Evolutionary conservation across 495 filamentous ascomycete genomes (phyloP).

Genomic region (Trichoderma gamsii): DNA sequence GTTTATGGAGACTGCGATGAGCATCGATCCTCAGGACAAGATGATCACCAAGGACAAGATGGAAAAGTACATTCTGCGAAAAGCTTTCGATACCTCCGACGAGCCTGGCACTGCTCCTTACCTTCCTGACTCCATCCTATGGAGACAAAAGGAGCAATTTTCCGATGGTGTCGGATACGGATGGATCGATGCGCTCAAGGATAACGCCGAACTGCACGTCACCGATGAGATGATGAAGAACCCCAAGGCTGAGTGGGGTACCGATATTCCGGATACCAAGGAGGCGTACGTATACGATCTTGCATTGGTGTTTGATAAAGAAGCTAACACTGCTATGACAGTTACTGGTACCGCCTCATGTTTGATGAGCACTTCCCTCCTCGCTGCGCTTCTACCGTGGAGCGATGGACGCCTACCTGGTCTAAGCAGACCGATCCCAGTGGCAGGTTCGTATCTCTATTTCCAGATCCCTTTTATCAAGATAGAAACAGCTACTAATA

Average conservation of each 20-base stretch:
- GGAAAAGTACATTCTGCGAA: slow-evolving; percentile 95
- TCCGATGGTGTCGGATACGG: slow-evolving; percentile 97
- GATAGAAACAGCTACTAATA: slow-evolving; percentile 17
- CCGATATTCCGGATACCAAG: slow-evolving; percentile 87
- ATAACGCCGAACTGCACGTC: slow-evolving; percentile 78
- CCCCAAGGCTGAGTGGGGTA: slow-evolving; percentile 91
- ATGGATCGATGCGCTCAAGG: slow-evolving; percentile 97
- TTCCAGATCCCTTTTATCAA: background rate
- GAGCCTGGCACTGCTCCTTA: slow-evolving; percentile 74
- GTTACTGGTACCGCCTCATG: slow-evolving; percentile 96
- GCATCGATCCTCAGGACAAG: slow-evolving; percentile 88
- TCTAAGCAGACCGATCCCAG: slow-evolving; percentile 91
- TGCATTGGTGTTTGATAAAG: background rate
- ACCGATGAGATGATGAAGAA: slow-evolving; percentile 96
- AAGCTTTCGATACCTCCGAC: slow-evolving; percentile 90
- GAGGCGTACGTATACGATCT: slow-evolving; percentile 63
- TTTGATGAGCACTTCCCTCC: slow-evolving; percentile 98
- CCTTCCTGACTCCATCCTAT: slow-evolving; percentile 89
- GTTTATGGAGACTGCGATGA: slow-evolving; percentile 88
- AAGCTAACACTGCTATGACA: slow-evolving; percentile 20
- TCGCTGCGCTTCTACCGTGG: slow-evolving; percentile 84
- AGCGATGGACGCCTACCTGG: slow-evolving; percentile 98
- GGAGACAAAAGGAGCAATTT: slow-evolving; percentile 99
- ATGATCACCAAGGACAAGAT: slow-evolving; percentile 86
- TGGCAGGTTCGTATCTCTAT: slow-evolving; percentile 62